phyloP scores from a whole-genome alignment of 73 alveolate genomes.

The Paraurostyla sp. region DNA sequence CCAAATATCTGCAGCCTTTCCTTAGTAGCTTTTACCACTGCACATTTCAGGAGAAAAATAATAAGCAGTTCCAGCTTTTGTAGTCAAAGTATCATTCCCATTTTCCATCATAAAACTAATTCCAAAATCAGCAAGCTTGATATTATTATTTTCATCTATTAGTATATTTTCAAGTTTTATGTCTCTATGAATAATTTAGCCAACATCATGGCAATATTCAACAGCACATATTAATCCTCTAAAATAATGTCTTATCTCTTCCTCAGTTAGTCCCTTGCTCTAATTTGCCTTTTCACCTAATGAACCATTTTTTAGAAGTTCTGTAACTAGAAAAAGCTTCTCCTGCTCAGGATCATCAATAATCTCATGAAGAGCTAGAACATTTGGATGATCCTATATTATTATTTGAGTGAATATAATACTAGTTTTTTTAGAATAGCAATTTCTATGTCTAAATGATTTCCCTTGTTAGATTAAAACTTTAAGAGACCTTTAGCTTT shows the following conservation, averaged over 20 bases:
- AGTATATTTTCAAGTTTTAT: slow-evolving; percentile 80
- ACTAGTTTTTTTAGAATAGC: slow-evolving; percentile 60
- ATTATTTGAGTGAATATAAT: not conserved
- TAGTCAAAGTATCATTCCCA: slow-evolving; percentile 28
- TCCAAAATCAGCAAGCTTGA: slow-evolving; percentile 88
- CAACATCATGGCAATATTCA: slow-evolving; percentile 79
- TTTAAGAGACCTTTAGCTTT: slow-evolving; percentile 19
- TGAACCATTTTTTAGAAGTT: slow-evolving; percentile 32
- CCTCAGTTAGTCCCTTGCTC: slow-evolving; percentile 17
- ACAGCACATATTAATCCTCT: slow-evolving; percentile 81
- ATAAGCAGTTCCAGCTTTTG: slow-evolving; percentile 52
- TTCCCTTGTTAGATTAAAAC: not conserved
- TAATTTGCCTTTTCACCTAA: slow-evolving; percentile 1
- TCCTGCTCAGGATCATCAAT: slow-evolving; percentile 55
- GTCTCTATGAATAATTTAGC: slow-evolving; percentile 82
- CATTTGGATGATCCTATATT: slow-evolving; percentile 63
- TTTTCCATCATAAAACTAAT: slow-evolving; percentile 65
- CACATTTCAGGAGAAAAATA: slow-evolving; percentile 58
- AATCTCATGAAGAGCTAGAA: slow-evolving; percentile 57
- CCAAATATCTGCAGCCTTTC: slow-evolving; percentile 81
- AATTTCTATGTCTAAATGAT: slow-evolving; percentile 51
- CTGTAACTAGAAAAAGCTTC: slow-evolving; percentile 52
- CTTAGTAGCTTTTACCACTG: not conserved
- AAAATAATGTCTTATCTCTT: slow-evolving; percentile 59
- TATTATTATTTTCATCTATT: slow-evolving; percentile 81